Evolutionary conservation across 129 eudicot species (phyloP).

Genomic region (Gnaphalium uliginosum): DNA sequence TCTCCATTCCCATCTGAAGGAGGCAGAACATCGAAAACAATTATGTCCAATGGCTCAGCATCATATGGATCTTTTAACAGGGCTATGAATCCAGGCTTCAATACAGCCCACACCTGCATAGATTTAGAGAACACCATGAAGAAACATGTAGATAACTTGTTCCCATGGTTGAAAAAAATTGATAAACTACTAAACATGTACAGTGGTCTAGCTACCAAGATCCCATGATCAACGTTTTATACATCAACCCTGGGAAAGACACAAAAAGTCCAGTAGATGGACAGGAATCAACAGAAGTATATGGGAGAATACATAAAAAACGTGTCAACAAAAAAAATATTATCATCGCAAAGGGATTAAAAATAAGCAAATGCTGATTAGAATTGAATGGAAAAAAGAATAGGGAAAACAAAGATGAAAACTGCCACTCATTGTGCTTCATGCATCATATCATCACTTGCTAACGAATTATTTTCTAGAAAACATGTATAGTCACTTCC

Average conservation of each 20-base stretch:
- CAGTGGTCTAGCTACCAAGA: constrained; percentile 14
- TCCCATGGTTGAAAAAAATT: background rate
- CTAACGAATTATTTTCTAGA: background rate
- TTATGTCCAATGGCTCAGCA: constrained; percentile 77
- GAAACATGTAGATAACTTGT: constrained; percentile 1
- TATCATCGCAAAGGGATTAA: constrained; percentile 11
- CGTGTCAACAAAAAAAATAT: background rate
- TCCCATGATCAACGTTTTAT: constrained; percentile 5
- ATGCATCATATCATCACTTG: background rate
- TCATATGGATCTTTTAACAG: constrained; percentile 90
- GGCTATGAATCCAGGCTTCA: constrained; percentile 97
- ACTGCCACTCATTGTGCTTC: constrained; percentile 14
- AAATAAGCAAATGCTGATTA: background rate
- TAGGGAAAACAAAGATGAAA: background rate
- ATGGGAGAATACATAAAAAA: background rate
- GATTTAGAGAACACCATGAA: constrained; percentile 17
- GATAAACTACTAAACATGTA: background rate
- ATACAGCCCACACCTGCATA: constrained; percentile 94
- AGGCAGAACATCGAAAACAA: constrained; percentile 94
- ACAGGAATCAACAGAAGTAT: background rate
- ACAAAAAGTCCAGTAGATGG: background rate
- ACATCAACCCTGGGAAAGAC: background rate
- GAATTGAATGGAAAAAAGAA: background rate
- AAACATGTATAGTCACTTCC: background rate
- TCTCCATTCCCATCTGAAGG: constrained; percentile 87